Percentiles rank a stretch among this genome's conserved stretches.
phyloP scores from a whole-genome alignment of 2,329 filamentous ascomycete genomes.

The Coniochaeta hoffmannii region DNA sequence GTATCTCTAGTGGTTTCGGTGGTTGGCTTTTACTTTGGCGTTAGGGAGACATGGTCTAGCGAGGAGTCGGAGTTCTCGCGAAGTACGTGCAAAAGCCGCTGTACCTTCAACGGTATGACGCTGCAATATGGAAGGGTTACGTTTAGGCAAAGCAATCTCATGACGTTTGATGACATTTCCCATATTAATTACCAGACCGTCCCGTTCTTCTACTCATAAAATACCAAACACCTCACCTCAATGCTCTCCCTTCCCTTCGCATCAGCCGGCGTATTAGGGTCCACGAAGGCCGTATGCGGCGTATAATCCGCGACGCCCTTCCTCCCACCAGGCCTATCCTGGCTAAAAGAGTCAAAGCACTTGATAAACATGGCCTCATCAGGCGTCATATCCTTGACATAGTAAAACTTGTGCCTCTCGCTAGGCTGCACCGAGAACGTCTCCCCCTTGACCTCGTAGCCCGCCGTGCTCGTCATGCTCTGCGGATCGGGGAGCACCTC shows the following conservation, averaged over 20 bases:
- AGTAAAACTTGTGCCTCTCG: slow-evolving; percentile 54
- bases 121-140: not conserved
- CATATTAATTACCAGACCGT: not conserved
- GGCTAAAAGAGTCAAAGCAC: slow-evolving; percentile 44
- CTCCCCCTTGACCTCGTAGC: slow-evolving; percentile 56
- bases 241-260: slow-evolving; percentile 49
- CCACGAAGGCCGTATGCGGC: slow-evolving; percentile 47
- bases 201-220: slow-evolving; percentile 39
- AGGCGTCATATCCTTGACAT: slow-evolving; percentile 59
- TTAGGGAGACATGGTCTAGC: not conserved
- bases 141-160: not conserved
- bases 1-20: not conserved
- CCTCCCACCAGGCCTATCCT: slow-evolving; percentile 24
- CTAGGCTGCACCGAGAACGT: slow-evolving; percentile 53
- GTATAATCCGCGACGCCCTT: slow-evolving; percentile 37
- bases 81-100: not conserved
- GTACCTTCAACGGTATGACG: not conserved
- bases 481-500: slow-evolving; percentile 44
- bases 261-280: slow-evolving; percentile 43
- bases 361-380: slow-evolving; percentile 41
- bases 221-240: slow-evolving; percentile 56
- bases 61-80: not conserved
- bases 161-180: not conserved
- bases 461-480: slow-evolving; percentile 40
- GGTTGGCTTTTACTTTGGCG: not conserved